Percentiles rank a stretch among this genome's conserved stretches.
These are phyloP conservation scores for Cymbopogon citratus DNA, from an alignment of 176 grass and related monocot genomes.

Conservation along the genomic window DNA sequence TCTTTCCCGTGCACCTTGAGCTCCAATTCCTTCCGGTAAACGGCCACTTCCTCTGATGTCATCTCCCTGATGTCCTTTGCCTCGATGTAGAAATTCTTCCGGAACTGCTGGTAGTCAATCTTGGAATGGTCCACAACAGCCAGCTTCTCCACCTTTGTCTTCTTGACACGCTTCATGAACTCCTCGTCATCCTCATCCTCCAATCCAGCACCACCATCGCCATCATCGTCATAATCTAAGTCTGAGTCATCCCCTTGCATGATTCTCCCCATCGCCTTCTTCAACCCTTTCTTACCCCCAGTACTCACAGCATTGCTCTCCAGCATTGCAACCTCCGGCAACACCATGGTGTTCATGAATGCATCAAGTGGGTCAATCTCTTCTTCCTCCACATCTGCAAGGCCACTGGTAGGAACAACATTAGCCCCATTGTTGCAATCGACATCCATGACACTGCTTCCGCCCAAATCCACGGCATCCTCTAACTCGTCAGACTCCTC, in stretches of 20 bases:
- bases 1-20: conserved; percentile 94
- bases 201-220: conserved; percentile 33
- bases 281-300: not conserved
- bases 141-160: conserved; percentile 90
- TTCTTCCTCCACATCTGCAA: conserved; percentile 48
- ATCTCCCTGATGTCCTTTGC: conserved; percentile 78
- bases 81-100: conserved; percentile 94
- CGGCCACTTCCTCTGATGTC: conserved; percentile 55
- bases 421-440: conserved; percentile 38
- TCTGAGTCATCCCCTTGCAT: conserved; percentile 74
- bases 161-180: conserved; percentile 91
- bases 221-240: conserved; percentile 39
- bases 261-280: conserved; percentile 62
- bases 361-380: conserved; percentile 89
- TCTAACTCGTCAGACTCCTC: conserved; percentile 91
- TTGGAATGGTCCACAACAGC: conserved; percentile 89
- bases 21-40: conserved; percentile 70
- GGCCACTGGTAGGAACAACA: conserved; percentile 12
- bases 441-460: conserved; percentile 27
- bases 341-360: conserved; percentile 87
- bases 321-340: conserved; percentile 80
- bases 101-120: conserved; percentile 73
- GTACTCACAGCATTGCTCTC: conserved; percentile 24
- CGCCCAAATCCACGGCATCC: not conserved
- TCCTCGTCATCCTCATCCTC: conserved; percentile 88